These are phyloP conservation scores for Paxillus rubicundulus DNA, from an alignment of 768 basidiomycete species.

Conservation along the genomic window DNA sequence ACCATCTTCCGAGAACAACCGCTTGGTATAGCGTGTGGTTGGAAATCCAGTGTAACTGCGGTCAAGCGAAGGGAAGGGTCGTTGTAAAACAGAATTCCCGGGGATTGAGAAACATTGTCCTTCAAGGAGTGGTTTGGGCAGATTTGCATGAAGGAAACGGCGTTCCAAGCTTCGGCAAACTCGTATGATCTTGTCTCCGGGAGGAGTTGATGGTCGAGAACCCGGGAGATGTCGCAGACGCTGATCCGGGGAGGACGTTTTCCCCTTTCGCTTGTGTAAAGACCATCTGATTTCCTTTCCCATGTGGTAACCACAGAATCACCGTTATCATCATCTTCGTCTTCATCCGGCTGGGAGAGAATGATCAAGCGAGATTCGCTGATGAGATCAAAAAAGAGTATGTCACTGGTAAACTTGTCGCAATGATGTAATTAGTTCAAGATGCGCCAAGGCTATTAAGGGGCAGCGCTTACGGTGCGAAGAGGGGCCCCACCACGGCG, in stretches of 20 bases:
- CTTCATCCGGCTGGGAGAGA: slow-evolving; percentile 31
- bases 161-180: slow-evolving; percentile 52
- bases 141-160: slow-evolving; percentile 44
- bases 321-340: slow-evolving; percentile 30
- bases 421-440: not conserved
- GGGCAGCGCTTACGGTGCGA: slow-evolving; percentile 22
- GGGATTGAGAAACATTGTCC: slow-evolving; percentile 33
- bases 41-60: slow-evolving; percentile 42
- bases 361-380: slow-evolving; percentile 26
- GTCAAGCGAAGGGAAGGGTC: slow-evolving; percentile 52
- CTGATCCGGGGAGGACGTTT: slow-evolving; percentile 31
- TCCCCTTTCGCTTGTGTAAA: slow-evolving; percentile 29
- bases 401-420: slow-evolving; percentile 26
- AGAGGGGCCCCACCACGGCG: slow-evolving; percentile 24
- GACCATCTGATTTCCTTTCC: slow-evolving; percentile 30
- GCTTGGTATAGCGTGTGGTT: slow-evolving; percentile 34
- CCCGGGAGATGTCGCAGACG: slow-evolving; percentile 21
- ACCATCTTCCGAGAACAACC: slow-evolving; percentile 42
- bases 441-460: not conserved
- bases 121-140: slow-evolving; percentile 46
- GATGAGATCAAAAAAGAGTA: slow-evolving; percentile 31
- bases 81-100: slow-evolving; percentile 53
- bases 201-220: slow-evolving; percentile 8
- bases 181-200: slow-evolving; percentile 40
- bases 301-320: slow-evolving; percentile 13